Base-by-base conservation (phyloP, 108 stramenopile species). In the Epithemia pelagica region DNA sequence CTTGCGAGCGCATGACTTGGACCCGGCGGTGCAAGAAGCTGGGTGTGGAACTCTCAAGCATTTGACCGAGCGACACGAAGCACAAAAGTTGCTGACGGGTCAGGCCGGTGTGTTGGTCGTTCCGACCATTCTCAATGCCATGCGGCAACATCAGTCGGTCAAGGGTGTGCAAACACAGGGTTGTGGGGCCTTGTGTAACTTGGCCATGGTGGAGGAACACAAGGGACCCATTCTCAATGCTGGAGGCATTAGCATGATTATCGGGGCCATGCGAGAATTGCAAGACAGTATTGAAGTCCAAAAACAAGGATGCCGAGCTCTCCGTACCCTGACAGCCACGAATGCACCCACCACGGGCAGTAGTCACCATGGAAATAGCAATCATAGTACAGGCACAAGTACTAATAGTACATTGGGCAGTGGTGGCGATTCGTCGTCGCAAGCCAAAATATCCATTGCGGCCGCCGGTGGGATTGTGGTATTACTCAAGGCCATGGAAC, bases 1-100 rank as follows among this genome's bases (percentile, higher is more conserved):
- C 24, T 21, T 60, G 59, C 27, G 27, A 19, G 2, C 21, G 28
- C 59, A 60, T 10, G 59, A 25, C 21, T 28, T 60, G 2, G 59
- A 19, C 1, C 28, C 30, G 27, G 30, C 18, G 2, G 30, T 60
- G 25, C 59, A 60, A 28, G 59, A 60, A 28, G 27, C 59, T 21
- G 59, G 59, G 26, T 60, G 59, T 60, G 59, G 59, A 28, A 28
- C 30, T 2, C 59, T 60, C 21, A 23, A 28, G 28, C 30, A 60
- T 10, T 27, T 60, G 25, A 60, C 59, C 2, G 59, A 60, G 20
- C 37, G 37, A 46, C 37, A 10, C 37, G 37, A 30, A 60, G 2
- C 28, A 28, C 15, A 56, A 26, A 28, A 28, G 21, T 2, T 28
- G 59, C 27, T 28, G 21, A 18, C 18, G 25, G 27, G 59, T 28